Evolutionary conservation across 805 yeast species (phyloP).

Genomic region (Jamesozyma piceae): DNA sequence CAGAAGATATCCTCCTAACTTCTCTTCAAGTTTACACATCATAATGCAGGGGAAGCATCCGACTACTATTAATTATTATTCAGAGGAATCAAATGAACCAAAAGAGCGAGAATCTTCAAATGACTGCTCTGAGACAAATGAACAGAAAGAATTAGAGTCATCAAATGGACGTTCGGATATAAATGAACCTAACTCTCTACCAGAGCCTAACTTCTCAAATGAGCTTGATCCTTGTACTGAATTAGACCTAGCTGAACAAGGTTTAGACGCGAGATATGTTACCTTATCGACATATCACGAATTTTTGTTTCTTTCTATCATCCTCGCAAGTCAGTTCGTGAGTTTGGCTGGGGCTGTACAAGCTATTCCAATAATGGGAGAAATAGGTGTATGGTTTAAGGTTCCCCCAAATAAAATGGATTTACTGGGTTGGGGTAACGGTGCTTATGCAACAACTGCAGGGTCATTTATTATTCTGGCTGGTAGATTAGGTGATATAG

Average conservation of each 20-base stretch:
- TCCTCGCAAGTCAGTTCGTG: constrained; percentile 7
- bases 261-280: neutral
- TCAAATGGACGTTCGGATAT: neutral
- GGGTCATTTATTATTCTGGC: constrained; percentile 63
- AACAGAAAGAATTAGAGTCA: no score
- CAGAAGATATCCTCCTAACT: no score
- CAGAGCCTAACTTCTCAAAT: neutral
- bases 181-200: neutral
- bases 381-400: constrained; percentile 3
- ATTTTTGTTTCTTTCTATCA: constrained; percentile 4
- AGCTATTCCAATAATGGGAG: constrained; percentile 9
- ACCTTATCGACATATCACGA: constrained; percentile 4
- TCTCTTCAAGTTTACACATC: no score
- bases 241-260: neutral
- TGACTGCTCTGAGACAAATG: no score
- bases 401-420: constrained; percentile 1
- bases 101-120: no score
- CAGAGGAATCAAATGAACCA: no score
- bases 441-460: constrained; percentile 8
- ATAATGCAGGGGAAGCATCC: no score
- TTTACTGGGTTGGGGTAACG: constrained; percentile 11
- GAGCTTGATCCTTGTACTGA: neutral
- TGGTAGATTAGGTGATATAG: constrained; percentile 63
- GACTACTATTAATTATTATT: no score
- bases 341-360: constrained; percentile 9